Base-by-base conservation (phyloP, 306 rosid species). In the Glycine latifolia region DNA sequence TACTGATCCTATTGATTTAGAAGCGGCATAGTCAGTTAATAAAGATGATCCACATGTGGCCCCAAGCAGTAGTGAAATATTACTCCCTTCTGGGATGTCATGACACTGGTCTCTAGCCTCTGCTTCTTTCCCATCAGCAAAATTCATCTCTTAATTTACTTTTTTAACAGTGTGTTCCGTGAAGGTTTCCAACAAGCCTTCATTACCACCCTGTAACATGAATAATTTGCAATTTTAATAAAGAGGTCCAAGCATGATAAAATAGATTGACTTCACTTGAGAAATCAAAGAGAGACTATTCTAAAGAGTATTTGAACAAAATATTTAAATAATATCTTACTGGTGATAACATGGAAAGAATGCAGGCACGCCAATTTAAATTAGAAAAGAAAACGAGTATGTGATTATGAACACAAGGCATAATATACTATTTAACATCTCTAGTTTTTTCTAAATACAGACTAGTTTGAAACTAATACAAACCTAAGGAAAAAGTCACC, bases 1-100 rank as follows among this genome's bases (percentile, higher is more conserved):
- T 8, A 46, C 15, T 50, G 85, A 61, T 72, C 80, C 53, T 50
- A 50, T 56, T 31, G 39, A 75, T 59, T 76, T 82, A 60, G 58
- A 39, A 16, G 71, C 56, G 44, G 13, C 20, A 44, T 52, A 65
- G 66, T 79, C 65, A 11, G 75, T 46, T 43, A 50, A 83, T 37
- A 80, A 52, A 47, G 79, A 78, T 31, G 79, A 76, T 76, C 98
- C 97, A 73, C 90, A 95, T 78, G 20, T 20, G 20, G 20, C 20
- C 20, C 20, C 20, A 1, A 20, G 20, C 20, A 20, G 20, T 20
- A 20, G 20, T 20, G 20, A 20, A 20, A 20, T 20, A 20, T 20
- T 20, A 20, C 20, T 20, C 1, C 20, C 20, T 20, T 20, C 20
- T 20, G 20, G 20, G 20, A 20, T 20, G 20, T 20, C 20, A 20